Evolutionary conservation across 2,329 filamentous ascomycete genomes (phyloP), one percentile per base, ranked within the genome.

Genomic region (Phoma sp.): DNA sequence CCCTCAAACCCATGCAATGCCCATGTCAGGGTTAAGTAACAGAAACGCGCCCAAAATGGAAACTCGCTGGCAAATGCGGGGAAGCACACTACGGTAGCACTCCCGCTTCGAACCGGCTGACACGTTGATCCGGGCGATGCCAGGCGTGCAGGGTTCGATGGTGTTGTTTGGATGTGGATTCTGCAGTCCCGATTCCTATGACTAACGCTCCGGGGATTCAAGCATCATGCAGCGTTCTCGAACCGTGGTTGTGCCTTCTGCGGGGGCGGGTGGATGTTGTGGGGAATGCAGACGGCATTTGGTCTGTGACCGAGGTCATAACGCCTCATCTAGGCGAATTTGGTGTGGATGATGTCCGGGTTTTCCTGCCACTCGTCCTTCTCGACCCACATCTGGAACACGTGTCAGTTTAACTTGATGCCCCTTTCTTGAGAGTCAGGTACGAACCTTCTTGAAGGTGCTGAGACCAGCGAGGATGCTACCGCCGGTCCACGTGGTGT

Each of bases 281-380:
- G 68, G 67, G 64, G 64, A 62, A 47, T 49, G 59, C 56, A 59
- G 55, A 40, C 46, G 36, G 36, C 42, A 60, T 42, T 62, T 62
- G 60, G 24, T 51, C 50, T 33, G 59, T 51, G 54, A 62, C 46
- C 63, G 54, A 61, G 50, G 60, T 62, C 59, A 62, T 55, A 60
- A 58, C 57, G 61, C 58, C 75, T 83, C 59, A 39, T 57, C 56
- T 73, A 97, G 69, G 91, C 93, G 77, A 98, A 96, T 78, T 96
- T 98, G 71, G 91, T 95, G 78, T 98, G 93, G 73, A 99, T 98
- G 69, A 99, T 95, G 72, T 99, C 93, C 14, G 95, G 95, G 74
- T 99, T 96, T 83, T 99, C 95, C 75, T 99, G 95, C 95, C 95
- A 99, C 81, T 99, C 95, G 73, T 98, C 95, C 73, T 96, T 93